phyloP scores from a whole-genome alignment of 23 red algal species.

The Pyropia yezoensis region DNA sequence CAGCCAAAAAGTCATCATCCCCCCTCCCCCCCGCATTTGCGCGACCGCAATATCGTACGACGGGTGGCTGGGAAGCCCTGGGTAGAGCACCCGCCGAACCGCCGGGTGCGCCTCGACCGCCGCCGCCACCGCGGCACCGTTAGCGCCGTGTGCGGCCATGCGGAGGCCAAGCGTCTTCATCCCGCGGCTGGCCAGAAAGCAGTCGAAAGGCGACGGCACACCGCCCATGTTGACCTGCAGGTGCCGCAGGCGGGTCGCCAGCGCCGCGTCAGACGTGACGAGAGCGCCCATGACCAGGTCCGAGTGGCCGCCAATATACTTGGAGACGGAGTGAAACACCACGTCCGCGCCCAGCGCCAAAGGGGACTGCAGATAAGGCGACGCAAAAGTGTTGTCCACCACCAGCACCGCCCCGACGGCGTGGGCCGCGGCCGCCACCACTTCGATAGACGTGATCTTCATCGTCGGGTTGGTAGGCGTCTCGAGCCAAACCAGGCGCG shows the following conservation, averaged over 20 bases:
- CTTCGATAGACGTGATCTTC: constrained; percentile 29
- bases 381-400: constrained; percentile 55
- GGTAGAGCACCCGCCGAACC: constrained; percentile 25
- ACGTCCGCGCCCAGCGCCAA: constrained; percentile 35
- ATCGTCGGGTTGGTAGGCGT: constrained; percentile 48
- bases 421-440: constrained; percentile 9
- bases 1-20: constrained; percentile 38
- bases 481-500: constrained; percentile 39
- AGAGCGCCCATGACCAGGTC: constrained; percentile 51
- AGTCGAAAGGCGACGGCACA: constrained; percentile 36
- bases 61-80: constrained; percentile 21
- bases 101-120: constrained; percentile 4
- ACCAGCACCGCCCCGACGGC: constrained; percentile 13
- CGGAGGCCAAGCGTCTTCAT: constrained; percentile 32
- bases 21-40: constrained; percentile 12
- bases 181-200: constrained; percentile 39
- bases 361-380: constrained; percentile 30
- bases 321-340: constrained; percentile 28
- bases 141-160: constrained; percentile 25
- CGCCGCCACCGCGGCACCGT: constrained; percentile 16
- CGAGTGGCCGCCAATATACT: constrained; percentile 54
- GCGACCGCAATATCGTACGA: constrained; percentile 22
- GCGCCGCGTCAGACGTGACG: constrained; percentile 6
- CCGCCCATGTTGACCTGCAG: constrained; percentile 39
- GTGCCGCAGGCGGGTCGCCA: constrained; percentile 20